Evolutionary conservation across 208 protist species (phyloP), one percentile per base, ranked within the genome.

Genomic region (Wallacemonas sp.): DNA sequence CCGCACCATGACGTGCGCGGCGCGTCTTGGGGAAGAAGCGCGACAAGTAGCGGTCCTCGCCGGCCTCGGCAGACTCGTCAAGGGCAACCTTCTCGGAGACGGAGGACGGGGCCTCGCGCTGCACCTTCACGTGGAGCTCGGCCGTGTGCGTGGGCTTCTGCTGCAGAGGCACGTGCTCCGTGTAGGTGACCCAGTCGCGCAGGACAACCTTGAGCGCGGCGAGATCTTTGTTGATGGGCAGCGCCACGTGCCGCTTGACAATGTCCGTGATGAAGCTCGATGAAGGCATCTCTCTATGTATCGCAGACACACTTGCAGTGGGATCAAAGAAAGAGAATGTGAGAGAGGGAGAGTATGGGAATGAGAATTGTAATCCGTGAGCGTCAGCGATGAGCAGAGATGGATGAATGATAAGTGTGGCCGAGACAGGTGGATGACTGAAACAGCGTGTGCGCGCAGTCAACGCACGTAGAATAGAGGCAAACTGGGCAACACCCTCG

Each of bases 141-240:
- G 88, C 88, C 8, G 76, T 28, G 57, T 82, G 81, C 26, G 79
- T 82, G 0, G 74, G 70, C 59, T 87, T 91, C 29, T 76, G 46
- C 57, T 89, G 78, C 57, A 95, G 71, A 14, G 78, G 65, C n/a
- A 76, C 61, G 26, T 64, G 44, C 44, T 87, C 82, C 7, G 50
- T 79, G 73, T 91, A 91, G 23, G 64, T 59, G 16, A 80, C 65
- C 86, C 84, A 93, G 28, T 95, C 84, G 1, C 74, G 77, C 62
- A 95, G 74, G 18, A 83, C 84, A 8, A 44, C 61, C 64, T 87
- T 87, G 25, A 95, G 66, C 0, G 85, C 82, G 14, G 55, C 63
- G 20, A 77, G 63, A 57, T 90, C 77, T 11, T 64, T 65, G 31
- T 79, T 77, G 31, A 95, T 59, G 11, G 82, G 86, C 7, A 88